phyloP scores from a whole-genome alignment of 495 filamentous ascomycete species.

The Xylaria venustula region DNA sequence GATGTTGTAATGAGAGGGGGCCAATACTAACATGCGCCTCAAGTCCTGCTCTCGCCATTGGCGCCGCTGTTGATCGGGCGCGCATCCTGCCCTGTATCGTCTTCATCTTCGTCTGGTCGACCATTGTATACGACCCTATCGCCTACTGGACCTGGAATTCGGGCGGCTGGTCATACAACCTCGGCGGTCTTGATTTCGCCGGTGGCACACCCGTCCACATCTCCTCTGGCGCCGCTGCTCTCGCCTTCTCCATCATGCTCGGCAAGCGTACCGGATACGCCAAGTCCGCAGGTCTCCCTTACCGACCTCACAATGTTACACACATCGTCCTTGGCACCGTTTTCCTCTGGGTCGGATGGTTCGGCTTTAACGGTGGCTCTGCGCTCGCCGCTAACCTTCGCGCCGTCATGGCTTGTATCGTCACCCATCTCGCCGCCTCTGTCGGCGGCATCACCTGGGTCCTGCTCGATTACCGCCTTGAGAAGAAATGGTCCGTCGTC shows the following conservation, averaged over 20 bases:
- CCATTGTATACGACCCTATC: constrained; percentile 79
- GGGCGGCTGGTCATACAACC: constrained; percentile 69
- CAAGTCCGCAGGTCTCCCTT: constrained; percentile 70
- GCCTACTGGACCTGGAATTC: constrained; percentile 93
- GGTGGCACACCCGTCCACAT: constrained; percentile 89
- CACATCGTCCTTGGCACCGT: constrained; percentile 93
- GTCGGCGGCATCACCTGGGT: constrained; percentile 88
- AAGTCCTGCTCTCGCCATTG: constrained; percentile 74
- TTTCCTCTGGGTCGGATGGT: constrained; percentile 97
- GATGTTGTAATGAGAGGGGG: too few species aligned
- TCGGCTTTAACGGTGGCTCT: constrained; percentile 97
- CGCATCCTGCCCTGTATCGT: constrained; percentile 79
- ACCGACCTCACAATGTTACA: constrained; percentile 96
- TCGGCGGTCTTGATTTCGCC: constrained; percentile 81
- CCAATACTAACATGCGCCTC: neutral
- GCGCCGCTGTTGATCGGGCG: constrained; percentile 78
- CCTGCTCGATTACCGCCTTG: constrained; percentile 89
- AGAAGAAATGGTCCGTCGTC: constrained; percentile 98
- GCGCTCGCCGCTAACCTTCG: constrained; percentile 95
- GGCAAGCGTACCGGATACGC: constrained; percentile 78
- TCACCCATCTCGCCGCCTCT: constrained; percentile 87
- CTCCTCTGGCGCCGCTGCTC: constrained; percentile 71
- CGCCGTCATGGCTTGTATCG: constrained; percentile 96
- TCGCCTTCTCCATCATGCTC: constrained; percentile 82
- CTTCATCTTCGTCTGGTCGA: constrained; percentile 87